These are phyloP conservation scores for Pseudogymnoascus verrucosus DNA, from an alignment of 2,329 filamentous ascomycete genomes.

Conservation along the genomic window DNA sequence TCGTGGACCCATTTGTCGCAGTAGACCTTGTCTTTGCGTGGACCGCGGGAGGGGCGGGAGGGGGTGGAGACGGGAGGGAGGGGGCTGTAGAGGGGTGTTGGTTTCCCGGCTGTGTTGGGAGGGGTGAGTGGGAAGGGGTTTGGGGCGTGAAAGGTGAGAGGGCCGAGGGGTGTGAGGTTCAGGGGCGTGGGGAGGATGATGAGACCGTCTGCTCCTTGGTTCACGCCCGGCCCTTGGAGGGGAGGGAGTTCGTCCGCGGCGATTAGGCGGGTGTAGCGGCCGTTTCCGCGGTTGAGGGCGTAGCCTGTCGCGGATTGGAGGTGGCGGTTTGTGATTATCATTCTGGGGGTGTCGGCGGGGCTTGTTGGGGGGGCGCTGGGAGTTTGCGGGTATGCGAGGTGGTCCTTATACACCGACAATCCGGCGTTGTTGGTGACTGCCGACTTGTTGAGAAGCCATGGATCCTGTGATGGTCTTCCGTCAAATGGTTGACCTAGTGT, in stretches of 20 bases:
- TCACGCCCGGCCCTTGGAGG: conserved; percentile 17
- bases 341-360: conserved; percentile 23
- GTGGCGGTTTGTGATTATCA: conserved; percentile 15
- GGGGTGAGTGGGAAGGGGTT: not conserved
- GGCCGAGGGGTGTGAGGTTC: not conserved
- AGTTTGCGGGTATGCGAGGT: not conserved
- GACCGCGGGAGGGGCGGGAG: not conserved
- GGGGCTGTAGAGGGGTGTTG: not conserved
- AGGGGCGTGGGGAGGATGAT: conserved; percentile 23
- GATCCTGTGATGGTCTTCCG: not conserved
- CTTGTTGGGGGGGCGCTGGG: not conserved
- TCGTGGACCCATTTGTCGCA: conserved; percentile 88
- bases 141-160: not conserved
- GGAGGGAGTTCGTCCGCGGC: conserved; percentile 46
- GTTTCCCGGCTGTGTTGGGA: not conserved
- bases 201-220: conserved; percentile 23
- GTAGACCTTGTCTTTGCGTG: conserved; percentile 53
- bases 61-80: not conserved
- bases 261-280: conserved; percentile 45
- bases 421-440: not conserved
- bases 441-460: not conserved
- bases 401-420: not conserved
- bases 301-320: conserved; percentile 36
- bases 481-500: not conserved
- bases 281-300: conserved; percentile 46